A percentile compares a stretch with the other conserved stretches of the same genome.
phyloP scores from a whole-genome alignment of 495 filamentous ascomycete genomes.

The Penicillium desertorum region DNA sequence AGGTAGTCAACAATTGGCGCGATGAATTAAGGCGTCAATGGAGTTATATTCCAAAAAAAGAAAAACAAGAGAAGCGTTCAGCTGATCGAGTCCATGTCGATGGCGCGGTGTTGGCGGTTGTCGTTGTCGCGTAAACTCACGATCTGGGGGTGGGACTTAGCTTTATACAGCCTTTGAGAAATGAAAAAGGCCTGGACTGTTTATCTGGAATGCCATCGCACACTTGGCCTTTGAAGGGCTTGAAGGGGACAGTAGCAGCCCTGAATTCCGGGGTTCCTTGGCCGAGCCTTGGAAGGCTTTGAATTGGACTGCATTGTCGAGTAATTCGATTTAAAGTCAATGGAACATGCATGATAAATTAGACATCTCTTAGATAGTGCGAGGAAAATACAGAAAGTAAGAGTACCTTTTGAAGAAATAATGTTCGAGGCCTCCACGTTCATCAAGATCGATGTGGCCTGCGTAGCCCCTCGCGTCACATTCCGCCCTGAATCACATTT shows the following conservation, averaged over 20 bases:
- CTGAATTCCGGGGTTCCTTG: constrained; percentile 29
- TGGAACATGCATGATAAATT: background rate
- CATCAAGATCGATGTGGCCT: background rate
- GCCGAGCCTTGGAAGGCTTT: constrained; percentile 2
- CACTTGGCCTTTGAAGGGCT: constrained; percentile 20
- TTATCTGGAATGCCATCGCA: constrained; percentile 25
- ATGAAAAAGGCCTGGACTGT: constrained; percentile 16
- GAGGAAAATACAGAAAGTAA: background rate
- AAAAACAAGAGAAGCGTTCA: background rate
- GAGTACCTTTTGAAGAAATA: background rate
- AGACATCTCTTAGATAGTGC: background rate
- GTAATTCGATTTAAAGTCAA: background rate
- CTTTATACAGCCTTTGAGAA: constrained; percentile 19
- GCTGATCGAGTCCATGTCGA: constrained; percentile 4
- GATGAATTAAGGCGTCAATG: background rate
- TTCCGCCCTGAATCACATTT: constrained; percentile 8
- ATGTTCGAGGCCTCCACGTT: background rate
- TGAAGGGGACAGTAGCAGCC: constrained; percentile 27
- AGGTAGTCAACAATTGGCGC: background rate
- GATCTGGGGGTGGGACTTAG: constrained; percentile 12
- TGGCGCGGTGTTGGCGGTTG: constrained; percentile 14
- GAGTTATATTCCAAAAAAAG: background rate
- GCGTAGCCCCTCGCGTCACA: constrained; percentile 12
- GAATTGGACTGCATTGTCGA: background rate
- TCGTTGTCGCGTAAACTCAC: constrained; percentile 3